Percentiles rank a stretch among this genome's conserved stretches.
These are phyloP conservation scores for Alternaria brassicae DNA, from an alignment of 2,329 filamentous ascomycete species.

Conservation along the genomic window DNA sequence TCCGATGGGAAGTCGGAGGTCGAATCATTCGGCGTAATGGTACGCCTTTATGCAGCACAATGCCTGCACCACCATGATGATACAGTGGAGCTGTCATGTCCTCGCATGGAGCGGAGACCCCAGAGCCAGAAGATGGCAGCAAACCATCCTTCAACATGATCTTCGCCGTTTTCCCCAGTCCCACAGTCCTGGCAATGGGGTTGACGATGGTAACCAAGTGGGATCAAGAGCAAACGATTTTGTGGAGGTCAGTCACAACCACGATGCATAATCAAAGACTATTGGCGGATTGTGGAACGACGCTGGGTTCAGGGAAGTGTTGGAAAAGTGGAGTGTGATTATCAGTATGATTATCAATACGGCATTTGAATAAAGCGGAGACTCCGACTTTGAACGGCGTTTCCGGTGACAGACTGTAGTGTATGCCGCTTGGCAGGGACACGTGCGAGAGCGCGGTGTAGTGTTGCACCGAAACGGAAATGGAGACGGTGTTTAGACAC, in stretches of 20 bases:
- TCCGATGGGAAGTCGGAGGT: constrained; percentile 1
- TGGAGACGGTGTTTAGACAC: background rate
- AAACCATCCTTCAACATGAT: background rate
- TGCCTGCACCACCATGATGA: background rate
- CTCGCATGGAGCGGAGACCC: constrained; percentile 1
- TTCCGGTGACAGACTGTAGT: constrained; percentile 5
- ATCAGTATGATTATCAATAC: constrained; percentile 12
- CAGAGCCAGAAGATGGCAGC: constrained; percentile 1
- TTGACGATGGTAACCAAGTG: constrained; percentile 5
- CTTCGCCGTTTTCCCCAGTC: constrained; percentile 12
- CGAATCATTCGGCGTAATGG: background rate
- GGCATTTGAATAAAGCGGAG: constrained; percentile 11
- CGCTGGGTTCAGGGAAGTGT: constrained; percentile 5
- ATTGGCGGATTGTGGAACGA: constrained; percentile 10
- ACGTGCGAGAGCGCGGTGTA: constrained; percentile 12
- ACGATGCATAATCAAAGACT: background rate
- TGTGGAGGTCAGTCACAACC: constrained; percentile 2
- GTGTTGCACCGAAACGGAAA: background rate
- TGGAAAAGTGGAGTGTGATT: constrained; percentile 6
- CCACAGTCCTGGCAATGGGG: constrained; percentile 10
- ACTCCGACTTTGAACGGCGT: constrained; percentile 4
- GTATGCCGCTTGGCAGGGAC: constrained; percentile 10
- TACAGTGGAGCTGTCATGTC: background rate
- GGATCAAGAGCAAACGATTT: constrained; percentile 7
- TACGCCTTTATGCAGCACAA: constrained; percentile 2